Evolutionary conservation across 768 basidiomycete genomes (phyloP).

Genomic region (Leucosporidium creatinivorum): DNA sequence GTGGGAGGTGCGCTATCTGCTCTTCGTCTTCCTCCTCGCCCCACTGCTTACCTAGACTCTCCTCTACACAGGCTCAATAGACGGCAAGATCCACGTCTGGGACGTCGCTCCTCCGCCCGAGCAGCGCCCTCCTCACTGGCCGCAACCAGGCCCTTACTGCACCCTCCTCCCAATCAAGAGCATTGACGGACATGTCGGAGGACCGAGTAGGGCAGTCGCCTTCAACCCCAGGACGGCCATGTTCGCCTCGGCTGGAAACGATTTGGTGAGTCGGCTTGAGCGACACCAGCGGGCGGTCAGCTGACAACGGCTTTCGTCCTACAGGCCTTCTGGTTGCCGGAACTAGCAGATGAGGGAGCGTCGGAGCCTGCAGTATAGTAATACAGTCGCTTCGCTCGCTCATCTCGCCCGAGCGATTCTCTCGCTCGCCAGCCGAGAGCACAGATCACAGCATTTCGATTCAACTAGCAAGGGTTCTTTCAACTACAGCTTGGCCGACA

Average conservation of each 20-base stretch:
- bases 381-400: no score
- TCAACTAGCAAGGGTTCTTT: no score
- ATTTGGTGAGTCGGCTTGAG: slow-evolving; percentile 58
- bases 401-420: no score
- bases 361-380: no score
- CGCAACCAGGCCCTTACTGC: slow-evolving; percentile 44
- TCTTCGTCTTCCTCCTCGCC: not conserved
- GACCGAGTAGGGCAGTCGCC: slow-evolving; percentile 72
- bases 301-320: not conserved
- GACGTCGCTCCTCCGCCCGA: slow-evolving; percentile 54
- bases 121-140: slow-evolving; percentile 38
- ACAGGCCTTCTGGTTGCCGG: slow-evolving; percentile 62
- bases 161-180: slow-evolving; percentile 50
- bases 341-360: slow-evolving; percentile 36
- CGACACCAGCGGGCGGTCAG: slow-evolving; percentile 31
- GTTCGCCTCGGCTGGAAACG: slow-evolving; percentile 56
- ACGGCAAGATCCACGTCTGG: slow-evolving; percentile 82
- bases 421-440: no score
- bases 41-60: not conserved
- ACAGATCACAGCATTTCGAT: no score
- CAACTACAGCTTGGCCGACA: not conserved
- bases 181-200: slow-evolving; percentile 67
- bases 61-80: slow-evolving; percentile 41
- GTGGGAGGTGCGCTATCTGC: slow-evolving; percentile 57
- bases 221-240: slow-evolving; percentile 87